These are phyloP conservation scores for Anthracocystis panici-leucophaei DNA, from an alignment of 1,284 basidiomycete genomes.

Conservation along the genomic window DNA sequence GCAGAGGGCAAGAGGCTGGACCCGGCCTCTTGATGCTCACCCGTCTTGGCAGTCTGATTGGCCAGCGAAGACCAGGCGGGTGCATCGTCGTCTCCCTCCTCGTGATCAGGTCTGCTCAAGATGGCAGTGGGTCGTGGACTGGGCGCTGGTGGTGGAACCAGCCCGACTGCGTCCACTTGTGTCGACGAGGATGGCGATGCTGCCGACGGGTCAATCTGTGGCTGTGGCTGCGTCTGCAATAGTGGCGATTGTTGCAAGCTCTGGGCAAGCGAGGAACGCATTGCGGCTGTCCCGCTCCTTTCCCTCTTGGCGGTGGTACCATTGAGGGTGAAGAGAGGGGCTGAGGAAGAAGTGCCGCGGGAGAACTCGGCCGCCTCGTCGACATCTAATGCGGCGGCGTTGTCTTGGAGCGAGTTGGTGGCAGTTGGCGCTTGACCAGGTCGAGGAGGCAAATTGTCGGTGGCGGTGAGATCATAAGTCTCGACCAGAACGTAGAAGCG, in stretches of 20 bases:
- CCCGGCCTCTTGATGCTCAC: neutral
- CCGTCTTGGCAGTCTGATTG: neutral
- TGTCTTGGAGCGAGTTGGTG: neutral
- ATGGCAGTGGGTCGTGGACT: constrained; percentile 45
- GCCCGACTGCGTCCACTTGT: constrained; percentile 31
- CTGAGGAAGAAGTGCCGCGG: constrained; percentile 5
- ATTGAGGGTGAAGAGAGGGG: constrained; percentile 20
- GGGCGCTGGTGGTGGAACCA: constrained; percentile 50
- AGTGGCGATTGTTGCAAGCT: constrained; percentile 7
- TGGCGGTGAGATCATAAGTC: constrained; percentile 77
- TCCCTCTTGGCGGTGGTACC: constrained; percentile 38
- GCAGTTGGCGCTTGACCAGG: constrained; percentile 14
- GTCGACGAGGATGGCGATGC: neutral
- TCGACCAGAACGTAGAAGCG: constrained; percentile 87
- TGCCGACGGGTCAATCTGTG: neutral
- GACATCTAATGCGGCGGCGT: neutral
- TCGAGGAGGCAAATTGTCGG: constrained; percentile 44
- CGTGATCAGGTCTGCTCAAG: constrained; percentile 40
- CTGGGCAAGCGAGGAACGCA: constrained; percentile 27
- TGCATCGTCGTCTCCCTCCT: constrained; percentile 35
- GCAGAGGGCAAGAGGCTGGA: too few relatives aligned
- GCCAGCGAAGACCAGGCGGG: constrained; percentile 26
- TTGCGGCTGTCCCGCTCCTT: constrained; percentile 32
- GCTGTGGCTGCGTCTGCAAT: constrained; percentile 4
- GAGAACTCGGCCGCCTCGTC: constrained; percentile 30